Evolutionary conservation across 805 yeast species (phyloP), one percentile per base, ranked within the genome.

Genomic region (Babjeviella inositovora): DNA sequence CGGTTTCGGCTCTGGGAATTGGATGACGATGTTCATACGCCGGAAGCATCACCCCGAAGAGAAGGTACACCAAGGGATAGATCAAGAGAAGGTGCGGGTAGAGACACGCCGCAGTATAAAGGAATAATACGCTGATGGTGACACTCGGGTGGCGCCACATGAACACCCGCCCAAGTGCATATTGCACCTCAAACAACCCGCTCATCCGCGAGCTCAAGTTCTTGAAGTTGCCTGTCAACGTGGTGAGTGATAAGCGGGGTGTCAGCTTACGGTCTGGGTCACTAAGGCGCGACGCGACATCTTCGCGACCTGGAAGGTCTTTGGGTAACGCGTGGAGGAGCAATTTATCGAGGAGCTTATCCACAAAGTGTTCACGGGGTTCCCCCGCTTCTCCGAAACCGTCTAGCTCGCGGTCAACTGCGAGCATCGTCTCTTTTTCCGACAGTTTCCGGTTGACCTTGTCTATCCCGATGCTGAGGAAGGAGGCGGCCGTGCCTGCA

Each of bases 91-190:
- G 44, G 39, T 70, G 70, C 1, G 94, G 94, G 49, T 76, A 63
- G 17, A 73, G 43, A 35, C 90, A 76, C 2, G 72, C 50, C 29
- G 69, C 56, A 0, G 94, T 72, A 32, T 75, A 71, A 1, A 69
- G 30, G 5, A 73, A 49, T 25, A 81, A 45, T 12, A 53, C 40
- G 1, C 74, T 53, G 5, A 84, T 32, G 0, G 95, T 84, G 30
- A 68, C 61, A 0, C 77, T 54, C 0, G 92, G 85, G 14, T 59
- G 54, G 28, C 70, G 65, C 96, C 96, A 85, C 4, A 79, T 63
- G 13, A 80, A 28, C 1, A 77, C 39, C 23, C 68, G 63, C 5
- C 71, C 53, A 1, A 73, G 19, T 2, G 70, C 67, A 32, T 72
- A 73, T 34, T 77, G 87, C 2, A 70, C 27, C 19, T 51, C 59